These are phyloP conservation scores for Heimioporus sp. DNA, from an alignment of 768 basidiomycete genomes.

Conservation along the genomic window DNA sequence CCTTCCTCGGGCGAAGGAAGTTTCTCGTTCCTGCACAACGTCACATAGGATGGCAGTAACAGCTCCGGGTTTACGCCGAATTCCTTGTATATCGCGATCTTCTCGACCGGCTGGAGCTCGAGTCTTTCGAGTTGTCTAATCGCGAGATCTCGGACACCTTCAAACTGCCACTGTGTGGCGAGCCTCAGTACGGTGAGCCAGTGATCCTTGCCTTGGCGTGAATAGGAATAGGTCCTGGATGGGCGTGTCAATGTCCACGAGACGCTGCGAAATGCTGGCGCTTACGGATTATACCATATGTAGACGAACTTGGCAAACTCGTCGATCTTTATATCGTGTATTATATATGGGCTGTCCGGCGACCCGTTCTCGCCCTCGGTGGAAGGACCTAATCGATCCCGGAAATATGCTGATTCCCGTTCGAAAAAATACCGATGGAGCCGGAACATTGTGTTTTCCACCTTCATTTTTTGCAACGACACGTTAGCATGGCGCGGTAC, in stretches of 20 bases:
- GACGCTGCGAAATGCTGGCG: conserved; percentile 27
- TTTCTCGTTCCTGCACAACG: conserved; percentile 48
- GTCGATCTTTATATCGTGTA: conserved; percentile 26
- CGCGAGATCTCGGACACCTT: conserved; percentile 47
- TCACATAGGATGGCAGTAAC: conserved; percentile 51
- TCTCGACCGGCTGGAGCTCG: conserved; percentile 45
- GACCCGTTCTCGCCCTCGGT: conserved; percentile 3
- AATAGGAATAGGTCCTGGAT: conserved; percentile 52
- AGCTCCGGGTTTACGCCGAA: conserved; percentile 47
- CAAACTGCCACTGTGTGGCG: conserved; percentile 54
- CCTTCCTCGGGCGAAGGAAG: conserved; percentile 56
- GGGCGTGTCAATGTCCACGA: not conserved
- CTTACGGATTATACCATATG: conserved; percentile 51
- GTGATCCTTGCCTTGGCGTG: conserved; percentile 45
- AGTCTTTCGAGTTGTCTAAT: conserved; percentile 55
- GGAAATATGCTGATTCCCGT: conserved; percentile 33
- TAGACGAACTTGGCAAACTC: conserved; percentile 50
- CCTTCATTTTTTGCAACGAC: conserved; percentile 21
- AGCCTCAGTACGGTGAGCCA: conserved; percentile 59
- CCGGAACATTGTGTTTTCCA: conserved; percentile 30
- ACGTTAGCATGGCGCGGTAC: not conserved
- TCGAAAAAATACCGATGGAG: conserved; percentile 39
- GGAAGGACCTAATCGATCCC: conserved; percentile 17
- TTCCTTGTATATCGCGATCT: conserved; percentile 55
- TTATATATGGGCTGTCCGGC: conserved; percentile 1